A percentile compares a stretch with the other conserved stretches of the same genome.
phyloP scores from a whole-genome alignment of 768 basidiomycete genomes.

The Hortiboletus campestris region DNA sequence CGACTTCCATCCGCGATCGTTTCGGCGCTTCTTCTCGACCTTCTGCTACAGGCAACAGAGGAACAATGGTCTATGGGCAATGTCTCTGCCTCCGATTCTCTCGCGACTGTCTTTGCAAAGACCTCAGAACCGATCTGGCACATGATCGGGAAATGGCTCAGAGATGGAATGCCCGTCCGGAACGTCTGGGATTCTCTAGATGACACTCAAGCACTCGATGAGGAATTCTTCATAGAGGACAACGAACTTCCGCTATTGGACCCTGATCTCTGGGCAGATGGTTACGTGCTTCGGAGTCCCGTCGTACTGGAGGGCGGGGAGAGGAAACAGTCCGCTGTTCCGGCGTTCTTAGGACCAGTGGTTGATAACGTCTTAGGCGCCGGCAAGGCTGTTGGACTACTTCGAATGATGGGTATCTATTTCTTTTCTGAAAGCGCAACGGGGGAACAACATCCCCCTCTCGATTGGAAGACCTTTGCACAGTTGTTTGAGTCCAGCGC shows the following conservation, averaged over 20 bases:
- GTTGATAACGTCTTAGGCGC: slow-evolving; percentile 59
- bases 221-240: slow-evolving; percentile 81
- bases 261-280: slow-evolving; percentile 79
- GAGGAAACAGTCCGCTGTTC: slow-evolving; percentile 37
- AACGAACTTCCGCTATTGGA: slow-evolving; percentile 63
- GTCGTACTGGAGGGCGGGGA: slow-evolving; percentile 25
- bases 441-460: slow-evolving; percentile 29
- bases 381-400: slow-evolving; percentile 75
- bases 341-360: slow-evolving; percentile 60
- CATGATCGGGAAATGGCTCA: slow-evolving; percentile 71
- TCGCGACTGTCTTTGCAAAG: slow-evolving; percentile 60
- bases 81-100: slow-evolving; percentile 46
- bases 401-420: slow-evolving; percentile 50
- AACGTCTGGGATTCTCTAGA: slow-evolving; percentile 29
- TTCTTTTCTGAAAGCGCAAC: slow-evolving; percentile 13
- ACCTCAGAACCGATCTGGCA: slow-evolving; percentile 72
- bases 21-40: slow-evolving; percentile 60
- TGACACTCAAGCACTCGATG: slow-evolving; percentile 41
- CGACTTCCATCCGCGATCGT: slow-evolving; percentile 49
- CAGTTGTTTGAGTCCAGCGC: slow-evolving; percentile 36
- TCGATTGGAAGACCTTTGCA: slow-evolving; percentile 44
- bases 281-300: slow-evolving; percentile 55
- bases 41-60: slow-evolving; percentile 55
- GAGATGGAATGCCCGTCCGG: slow-evolving; percentile 63
- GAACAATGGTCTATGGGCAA: slow-evolving; percentile 61